These are phyloP conservation scores for Ochromonas danica DNA, from an alignment of 108 stramenopile species.

Conservation along the genomic window DNA sequence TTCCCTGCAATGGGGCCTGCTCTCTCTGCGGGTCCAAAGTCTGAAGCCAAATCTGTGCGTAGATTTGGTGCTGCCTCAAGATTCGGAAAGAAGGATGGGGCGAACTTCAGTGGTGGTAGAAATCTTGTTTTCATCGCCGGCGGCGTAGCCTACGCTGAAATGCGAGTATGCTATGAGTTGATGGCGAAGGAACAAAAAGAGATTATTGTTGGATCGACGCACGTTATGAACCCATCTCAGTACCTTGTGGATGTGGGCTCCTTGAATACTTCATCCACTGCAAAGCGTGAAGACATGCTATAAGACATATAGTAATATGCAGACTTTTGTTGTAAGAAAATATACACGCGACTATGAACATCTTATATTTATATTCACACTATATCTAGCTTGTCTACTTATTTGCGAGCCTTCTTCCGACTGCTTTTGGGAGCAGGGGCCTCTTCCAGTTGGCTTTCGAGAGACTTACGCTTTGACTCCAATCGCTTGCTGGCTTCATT, in stretches of 20 bases:
- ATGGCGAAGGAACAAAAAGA: slow-evolving; percentile 19
- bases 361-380: no score
- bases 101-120: background rate
- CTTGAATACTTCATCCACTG: background rate
- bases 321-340: no score
- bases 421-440: background rate
- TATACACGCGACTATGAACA: no score
- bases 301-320: background rate
- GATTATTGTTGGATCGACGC: background rate
- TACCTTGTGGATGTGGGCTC: slow-evolving; percentile 21
- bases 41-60: slow-evolving; percentile 16
- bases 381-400: background rate
- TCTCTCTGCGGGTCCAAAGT: background rate
- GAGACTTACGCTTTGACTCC: slow-evolving; percentile 65
- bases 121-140: slow-evolving; percentile 12
- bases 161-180: slow-evolving; percentile 2
- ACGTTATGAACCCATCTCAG: background rate
- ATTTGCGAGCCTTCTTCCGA: background rate
- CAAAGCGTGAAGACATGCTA: background rate
- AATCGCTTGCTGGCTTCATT: slow-evolving; percentile 74
- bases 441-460: slow-evolving; percentile 48
- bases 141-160: slow-evolving; percentile 6
- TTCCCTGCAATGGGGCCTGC: slow-evolving; percentile 29
- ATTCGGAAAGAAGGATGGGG: background rate
- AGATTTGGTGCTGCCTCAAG: background rate